phyloP scores from a whole-genome alignment of 768 basidiomycete species.

The Psilocybe cubensis region DNA sequence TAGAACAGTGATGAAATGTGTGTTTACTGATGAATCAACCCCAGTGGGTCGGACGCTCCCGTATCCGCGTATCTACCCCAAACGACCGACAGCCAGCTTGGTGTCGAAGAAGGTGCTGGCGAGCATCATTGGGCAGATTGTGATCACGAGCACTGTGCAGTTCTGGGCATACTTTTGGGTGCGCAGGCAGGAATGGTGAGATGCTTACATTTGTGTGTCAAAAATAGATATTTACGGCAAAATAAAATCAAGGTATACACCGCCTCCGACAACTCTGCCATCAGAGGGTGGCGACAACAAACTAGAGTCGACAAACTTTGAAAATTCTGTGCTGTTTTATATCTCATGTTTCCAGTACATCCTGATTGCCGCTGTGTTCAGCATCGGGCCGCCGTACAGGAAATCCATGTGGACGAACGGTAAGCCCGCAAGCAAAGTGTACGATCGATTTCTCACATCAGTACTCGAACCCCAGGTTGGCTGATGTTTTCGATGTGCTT shows the following conservation, averaged over 20 bases:
- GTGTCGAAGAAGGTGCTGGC: conserved; percentile 94
- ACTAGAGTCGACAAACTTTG: conserved; percentile 84
- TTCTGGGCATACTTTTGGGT: conserved; percentile 92
- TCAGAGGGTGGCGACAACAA: conserved; percentile 61
- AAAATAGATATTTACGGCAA: neutral
- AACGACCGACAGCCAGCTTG: conserved; percentile 92
- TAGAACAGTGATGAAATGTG: neutral
- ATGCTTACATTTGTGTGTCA: neutral
- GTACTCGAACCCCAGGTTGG: conserved; percentile 56
- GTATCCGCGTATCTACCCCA: conserved; percentile 82
- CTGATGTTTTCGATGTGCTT: conserved; percentile 78
- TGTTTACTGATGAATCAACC: conserved; percentile 11
- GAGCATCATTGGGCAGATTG: conserved; percentile 91
- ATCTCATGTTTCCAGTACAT: conserved; percentile 99
- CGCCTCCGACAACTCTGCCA: conserved; percentile 55
- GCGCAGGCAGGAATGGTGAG: conserved; percentile 80
- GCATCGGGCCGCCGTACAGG: conserved; percentile 96
- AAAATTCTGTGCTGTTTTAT: conserved; percentile 91
- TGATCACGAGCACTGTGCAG: conserved; percentile 83
- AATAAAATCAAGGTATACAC: conserved; percentile 72
- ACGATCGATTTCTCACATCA: neutral
- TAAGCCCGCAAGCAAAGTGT: conserved; percentile 38
- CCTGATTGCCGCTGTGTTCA: conserved; percentile 94
- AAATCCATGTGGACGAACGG: conserved; percentile 96
- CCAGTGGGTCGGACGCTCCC: conserved; percentile 95